Conservation (phyloP, 371 early-diverging fungal genomes). For the Globomyces sp. region DNA sequence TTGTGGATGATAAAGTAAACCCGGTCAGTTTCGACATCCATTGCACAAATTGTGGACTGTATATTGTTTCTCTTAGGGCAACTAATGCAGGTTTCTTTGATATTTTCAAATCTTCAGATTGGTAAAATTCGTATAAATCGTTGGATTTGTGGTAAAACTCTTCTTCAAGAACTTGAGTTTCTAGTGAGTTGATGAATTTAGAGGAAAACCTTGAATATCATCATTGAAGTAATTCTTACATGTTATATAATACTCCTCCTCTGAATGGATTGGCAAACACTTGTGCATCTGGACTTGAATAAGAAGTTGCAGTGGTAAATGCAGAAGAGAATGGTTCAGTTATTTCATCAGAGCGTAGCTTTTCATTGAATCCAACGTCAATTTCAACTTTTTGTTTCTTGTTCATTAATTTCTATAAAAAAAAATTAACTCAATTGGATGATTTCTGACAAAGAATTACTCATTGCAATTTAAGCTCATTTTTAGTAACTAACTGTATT, state of each 20-base stretch:
- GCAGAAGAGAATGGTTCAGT: too few relatives aligned
- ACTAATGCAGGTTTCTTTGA: conserved; percentile 40
- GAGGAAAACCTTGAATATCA: background rate
- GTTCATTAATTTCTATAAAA: too few relatives aligned
- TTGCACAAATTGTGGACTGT: conserved; percentile 51
- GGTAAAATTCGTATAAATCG: conserved; percentile 67
- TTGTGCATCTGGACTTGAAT: background rate
- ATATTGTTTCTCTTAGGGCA: conserved; percentile 47
- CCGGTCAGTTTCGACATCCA: conserved; percentile 57
- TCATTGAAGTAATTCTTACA: background rate
- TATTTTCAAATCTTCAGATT: conserved; percentile 55
- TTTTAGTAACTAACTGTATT: too few relatives aligned
- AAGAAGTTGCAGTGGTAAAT: too few relatives aligned
- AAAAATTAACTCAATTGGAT: too few relatives aligned
- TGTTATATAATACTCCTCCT: conserved; percentile 5
- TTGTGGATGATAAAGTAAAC: conserved; percentile 38
- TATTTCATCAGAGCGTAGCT: too few relatives aligned
- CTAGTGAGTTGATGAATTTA: background rate
- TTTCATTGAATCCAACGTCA: too few relatives aligned
- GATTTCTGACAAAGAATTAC: too few relatives aligned
- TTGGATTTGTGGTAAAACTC: conserved; percentile 57
- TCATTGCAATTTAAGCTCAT: too few relatives aligned
- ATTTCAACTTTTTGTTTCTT: too few relatives aligned
- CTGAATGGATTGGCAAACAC: conserved; percentile 10
- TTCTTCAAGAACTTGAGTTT: conserved; percentile 29